Percentiles rank a stretch among this genome's conserved stretches.
Conservation (phyloP, 2,329 filamentous ascomycete species). For the Xylariaceae sp. region DNA sequence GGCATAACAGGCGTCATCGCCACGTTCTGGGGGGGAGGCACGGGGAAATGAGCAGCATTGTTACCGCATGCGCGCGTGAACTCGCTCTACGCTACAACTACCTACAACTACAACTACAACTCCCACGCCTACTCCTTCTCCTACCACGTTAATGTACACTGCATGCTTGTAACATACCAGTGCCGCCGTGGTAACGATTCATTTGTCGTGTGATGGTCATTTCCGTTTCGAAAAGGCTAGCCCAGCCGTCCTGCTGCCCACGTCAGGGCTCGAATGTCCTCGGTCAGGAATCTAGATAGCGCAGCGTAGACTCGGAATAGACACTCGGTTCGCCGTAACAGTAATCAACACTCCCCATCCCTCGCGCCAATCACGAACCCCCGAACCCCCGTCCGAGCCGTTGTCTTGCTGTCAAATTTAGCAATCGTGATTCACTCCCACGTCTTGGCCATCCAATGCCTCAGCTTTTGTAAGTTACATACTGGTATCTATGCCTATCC, state of each 20-base stretch:
- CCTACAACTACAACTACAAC: not conserved
- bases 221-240: not conserved
- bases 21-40: conserved; percentile 23
- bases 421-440: conserved; percentile 21
- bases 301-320: conserved; percentile 15
- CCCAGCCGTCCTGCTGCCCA: not conserved
- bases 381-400: conserved; percentile 13
- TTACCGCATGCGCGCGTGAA: conserved; percentile 9
- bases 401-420: conserved; percentile 24
- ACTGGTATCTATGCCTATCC: too few relatives aligned
- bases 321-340: conserved; percentile 21
- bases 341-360: conserved; percentile 25
- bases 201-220: not conserved
- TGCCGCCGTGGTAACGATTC: not conserved
- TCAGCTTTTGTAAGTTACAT: conserved; percentile 10
- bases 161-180: not conserved
- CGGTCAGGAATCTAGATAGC: not conserved
- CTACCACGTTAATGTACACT: not conserved
- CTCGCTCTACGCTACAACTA: conserved; percentile 7
- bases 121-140: too few relatives aligned
- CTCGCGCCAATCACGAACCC: conserved; percentile 16
- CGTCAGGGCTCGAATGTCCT: not conserved
- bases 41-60: conserved; percentile 17
- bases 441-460: conserved; percentile 5
- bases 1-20: conserved; percentile 30